A percentile compares a stretch with the other conserved stretches of the same genome.
Conservation (phyloP, 306 rosid genomes). For the Vigna radiata region DNA sequence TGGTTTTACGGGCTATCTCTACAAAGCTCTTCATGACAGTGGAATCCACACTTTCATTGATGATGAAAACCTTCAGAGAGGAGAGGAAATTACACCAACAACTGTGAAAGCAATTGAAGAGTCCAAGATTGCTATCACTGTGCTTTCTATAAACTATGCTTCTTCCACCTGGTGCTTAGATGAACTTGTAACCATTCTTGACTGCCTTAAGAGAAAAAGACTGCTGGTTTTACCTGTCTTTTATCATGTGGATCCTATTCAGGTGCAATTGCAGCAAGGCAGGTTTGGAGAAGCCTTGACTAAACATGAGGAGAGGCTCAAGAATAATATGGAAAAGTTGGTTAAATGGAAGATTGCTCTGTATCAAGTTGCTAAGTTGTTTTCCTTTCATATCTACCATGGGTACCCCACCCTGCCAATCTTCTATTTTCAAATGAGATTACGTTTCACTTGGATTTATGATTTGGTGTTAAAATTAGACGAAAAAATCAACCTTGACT, state of each 20-base stretch:
- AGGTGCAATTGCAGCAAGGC: neutral
- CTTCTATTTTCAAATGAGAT: too few relatives aligned
- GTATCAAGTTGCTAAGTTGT: neutral
- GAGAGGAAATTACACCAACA: neutral
- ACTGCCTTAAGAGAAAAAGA: neutral
- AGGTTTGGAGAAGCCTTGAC: neutral
- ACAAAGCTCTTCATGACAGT: neutral
- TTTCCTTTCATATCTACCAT: neutral
- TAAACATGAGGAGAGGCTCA: neutral
- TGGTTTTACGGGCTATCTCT: neutral
- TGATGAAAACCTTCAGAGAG: neutral
- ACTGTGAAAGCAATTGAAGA: neutral
- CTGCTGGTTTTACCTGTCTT: neutral
- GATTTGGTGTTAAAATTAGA: neutral
- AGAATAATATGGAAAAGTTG: neutral
- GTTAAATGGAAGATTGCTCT: neutral
- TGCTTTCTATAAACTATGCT: neutral
- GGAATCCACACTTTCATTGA: neutral
- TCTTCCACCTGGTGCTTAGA: neutral
- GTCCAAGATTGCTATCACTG: neutral
- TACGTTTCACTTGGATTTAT: neutral
- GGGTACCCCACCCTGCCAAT: neutral
- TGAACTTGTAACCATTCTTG: neutral
- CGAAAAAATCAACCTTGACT: neutral
- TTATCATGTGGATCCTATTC: neutral